Evolutionary conservation across 352 stramenopile species (phyloP).

Genomic region (Globisporangium acanthophoron): DNA sequence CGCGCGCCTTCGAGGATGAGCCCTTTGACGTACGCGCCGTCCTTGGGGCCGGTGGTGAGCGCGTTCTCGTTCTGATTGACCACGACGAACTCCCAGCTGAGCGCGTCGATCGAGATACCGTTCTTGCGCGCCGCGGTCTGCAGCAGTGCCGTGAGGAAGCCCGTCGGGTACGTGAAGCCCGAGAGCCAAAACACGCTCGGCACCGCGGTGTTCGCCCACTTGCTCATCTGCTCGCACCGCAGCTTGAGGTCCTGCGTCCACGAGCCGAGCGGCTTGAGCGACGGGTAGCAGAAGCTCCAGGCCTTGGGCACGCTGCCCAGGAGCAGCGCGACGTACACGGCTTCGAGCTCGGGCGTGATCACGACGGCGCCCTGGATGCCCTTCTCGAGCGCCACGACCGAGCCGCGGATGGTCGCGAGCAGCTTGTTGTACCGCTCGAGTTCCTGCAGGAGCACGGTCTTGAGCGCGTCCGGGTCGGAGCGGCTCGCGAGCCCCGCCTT

Average conservation of each 20-base stretch:
- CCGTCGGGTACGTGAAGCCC: slow-evolving; percentile 95
- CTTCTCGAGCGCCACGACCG: slow-evolving; percentile 84
- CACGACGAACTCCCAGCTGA: slow-evolving; percentile 94
- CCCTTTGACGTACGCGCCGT: slow-evolving; percentile 89
- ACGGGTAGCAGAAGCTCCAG: slow-evolving; percentile 94
- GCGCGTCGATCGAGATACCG: slow-evolving; percentile 92
- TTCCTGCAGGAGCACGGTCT: slow-evolving; percentile 94
- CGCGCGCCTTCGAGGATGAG: slow-evolving; percentile 90
- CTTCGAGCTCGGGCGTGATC: slow-evolving; percentile 94
- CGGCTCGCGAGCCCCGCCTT: slow-evolving; percentile 61
- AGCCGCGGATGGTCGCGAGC: slow-evolving; percentile 66
- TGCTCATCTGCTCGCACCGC: slow-evolving; percentile 87
- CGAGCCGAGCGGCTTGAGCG: slow-evolving; percentile 89
- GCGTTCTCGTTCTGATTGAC: slow-evolving; percentile 86
- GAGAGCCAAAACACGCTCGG: slow-evolving; percentile 93
- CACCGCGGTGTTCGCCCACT: slow-evolving; percentile 82
- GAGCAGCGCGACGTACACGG: slow-evolving; percentile 89
- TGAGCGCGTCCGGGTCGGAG: slow-evolving; percentile 88
- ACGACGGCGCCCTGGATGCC: slow-evolving; percentile 92
- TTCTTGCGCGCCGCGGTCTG: slow-evolving; percentile 94
- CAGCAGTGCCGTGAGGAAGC: slow-evolving; percentile 94
- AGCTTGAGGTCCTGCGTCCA: slow-evolving; percentile 92
- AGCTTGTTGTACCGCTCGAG: slow-evolving; percentile 93
- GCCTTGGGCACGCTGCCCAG: slow-evolving; percentile 82
- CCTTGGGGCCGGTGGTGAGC: slow-evolving; percentile 77